A percentile compares a stretch with the other conserved stretches of the same genome.
Evolutionary conservation across 345 rosid genomes (phyloP).

Genomic region (Litchi chinensis): DNA sequence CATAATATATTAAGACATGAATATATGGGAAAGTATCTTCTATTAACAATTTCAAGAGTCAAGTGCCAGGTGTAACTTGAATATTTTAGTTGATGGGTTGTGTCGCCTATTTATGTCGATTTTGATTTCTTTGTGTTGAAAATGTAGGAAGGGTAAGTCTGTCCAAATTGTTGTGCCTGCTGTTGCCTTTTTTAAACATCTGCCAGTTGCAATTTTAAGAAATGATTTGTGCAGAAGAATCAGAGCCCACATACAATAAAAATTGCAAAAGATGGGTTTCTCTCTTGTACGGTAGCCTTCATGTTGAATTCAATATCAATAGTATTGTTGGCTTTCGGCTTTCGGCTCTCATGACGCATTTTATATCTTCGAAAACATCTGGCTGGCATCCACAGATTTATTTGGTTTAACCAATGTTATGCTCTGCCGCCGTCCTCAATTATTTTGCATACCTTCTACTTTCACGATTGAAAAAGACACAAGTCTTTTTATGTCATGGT

Average conservation of each 20-base stretch:
- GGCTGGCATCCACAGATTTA: constrained; percentile 22
- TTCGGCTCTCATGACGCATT: background rate
- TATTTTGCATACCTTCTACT: background rate
- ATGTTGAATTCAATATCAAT: background rate
- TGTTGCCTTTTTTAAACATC: background rate
- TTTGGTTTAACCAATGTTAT: background rate
- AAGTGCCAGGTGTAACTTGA: too few species aligned
- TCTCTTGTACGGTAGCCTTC: too few species aligned
- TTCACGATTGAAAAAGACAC: constrained; percentile 13
- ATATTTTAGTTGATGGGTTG: background rate
- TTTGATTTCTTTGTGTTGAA: background rate
- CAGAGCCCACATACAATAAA: too few species aligned
- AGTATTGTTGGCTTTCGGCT: background rate
- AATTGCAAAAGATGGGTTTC: too few species aligned
- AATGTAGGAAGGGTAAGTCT: background rate
- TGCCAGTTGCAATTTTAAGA: too few species aligned
- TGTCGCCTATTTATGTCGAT: too few species aligned
- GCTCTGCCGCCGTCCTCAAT: background rate
- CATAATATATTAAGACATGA: too few species aligned
- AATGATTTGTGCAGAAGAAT: too few species aligned
- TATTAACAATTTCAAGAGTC: too few species aligned
- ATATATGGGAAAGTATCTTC: too few species aligned
- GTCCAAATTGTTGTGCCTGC: background rate
- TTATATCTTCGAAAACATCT: background rate
- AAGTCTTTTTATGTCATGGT: constrained; percentile 17